phyloP scores from a whole-genome alignment of 1,284 basidiomycete genomes.

The Mycena citricolor region DNA sequence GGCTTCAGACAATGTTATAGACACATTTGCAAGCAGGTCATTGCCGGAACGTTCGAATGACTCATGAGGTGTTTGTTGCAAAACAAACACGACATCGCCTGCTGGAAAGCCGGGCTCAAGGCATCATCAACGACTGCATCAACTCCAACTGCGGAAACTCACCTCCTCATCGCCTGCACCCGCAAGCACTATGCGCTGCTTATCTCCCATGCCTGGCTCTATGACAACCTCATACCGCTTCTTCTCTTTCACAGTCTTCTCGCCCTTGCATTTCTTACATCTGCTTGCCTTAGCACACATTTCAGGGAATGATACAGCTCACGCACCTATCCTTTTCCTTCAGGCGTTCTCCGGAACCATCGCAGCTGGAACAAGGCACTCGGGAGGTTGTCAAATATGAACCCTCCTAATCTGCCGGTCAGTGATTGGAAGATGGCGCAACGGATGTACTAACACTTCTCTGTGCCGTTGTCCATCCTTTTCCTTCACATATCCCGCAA shows the following conservation, averaged over 20 bases:
- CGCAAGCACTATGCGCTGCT: conserved; percentile 82
- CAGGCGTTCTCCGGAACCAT: conserved; percentile 77
- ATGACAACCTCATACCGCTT: conserved; percentile 84
- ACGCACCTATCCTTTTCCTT: conserved; percentile 85
- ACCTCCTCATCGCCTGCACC: conserved; percentile 93
- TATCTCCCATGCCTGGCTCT: conserved; percentile 86
- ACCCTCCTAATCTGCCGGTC: not conserved
- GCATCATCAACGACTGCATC: conserved; percentile 13
- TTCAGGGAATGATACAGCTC: not conserved
- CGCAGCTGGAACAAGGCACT: conserved; percentile 73
- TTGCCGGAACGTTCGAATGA: conserved; percentile 81
- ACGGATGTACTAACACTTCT: conserved; percentile 44
- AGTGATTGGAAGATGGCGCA: conserved; percentile 4
- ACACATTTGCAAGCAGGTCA: conserved; percentile 74
- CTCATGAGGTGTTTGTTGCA: conserved; percentile 68
- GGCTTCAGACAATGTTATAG: conserved; percentile 89
- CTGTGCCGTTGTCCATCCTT: conserved; percentile 70
- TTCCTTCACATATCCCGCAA: conserved; percentile 84
- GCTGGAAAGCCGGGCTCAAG: conserved; percentile 75
- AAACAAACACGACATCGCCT: conserved; percentile 86
- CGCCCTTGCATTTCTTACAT: conserved; percentile 96
- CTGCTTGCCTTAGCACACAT: conserved; percentile 38
- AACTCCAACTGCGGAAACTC: conserved; percentile 23
- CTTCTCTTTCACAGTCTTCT: conserved; percentile 83
- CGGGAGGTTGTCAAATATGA: conserved; percentile 38